phyloP scores from a whole-genome alignment of 768 basidiomycete genomes.

The Naganishia vaughanmartiniae region DNA sequence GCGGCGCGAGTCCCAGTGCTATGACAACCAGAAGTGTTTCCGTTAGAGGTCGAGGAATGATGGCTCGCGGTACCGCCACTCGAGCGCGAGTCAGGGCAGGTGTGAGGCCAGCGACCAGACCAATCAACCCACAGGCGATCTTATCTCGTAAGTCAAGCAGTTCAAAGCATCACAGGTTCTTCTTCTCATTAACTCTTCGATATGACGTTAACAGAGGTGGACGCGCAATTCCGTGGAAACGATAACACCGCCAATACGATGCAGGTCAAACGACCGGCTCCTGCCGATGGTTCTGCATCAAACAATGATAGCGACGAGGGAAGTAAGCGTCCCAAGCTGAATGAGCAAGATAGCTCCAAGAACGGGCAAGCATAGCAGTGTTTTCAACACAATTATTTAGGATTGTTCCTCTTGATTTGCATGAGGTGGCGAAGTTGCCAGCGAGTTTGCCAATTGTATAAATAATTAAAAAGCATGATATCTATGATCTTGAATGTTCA shows the following conservation, averaged over 20 bases:
- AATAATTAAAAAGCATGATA: neutral
- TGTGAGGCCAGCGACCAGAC: neutral
- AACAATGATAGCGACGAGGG: conserved; percentile 1
- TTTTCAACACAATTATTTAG: neutral
- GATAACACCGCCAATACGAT: conserved; percentile 2
- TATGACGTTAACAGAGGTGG: neutral
- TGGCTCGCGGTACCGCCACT: conserved; percentile 3
- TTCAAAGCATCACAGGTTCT: neutral
- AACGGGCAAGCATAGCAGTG: conserved; percentile 4
- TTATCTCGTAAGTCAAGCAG: conserved; percentile 1
- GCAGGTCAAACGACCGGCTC: conserved; percentile 19
- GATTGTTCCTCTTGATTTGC: conserved; percentile 1
- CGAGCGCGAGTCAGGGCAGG: conserved; percentile 13
- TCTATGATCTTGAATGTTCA: neutral
- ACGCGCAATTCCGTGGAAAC: conserved; percentile 19
- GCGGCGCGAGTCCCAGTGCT: neutral
- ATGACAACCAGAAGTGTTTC: neutral
- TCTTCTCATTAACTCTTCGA: neutral
- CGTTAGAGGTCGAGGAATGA: conserved; percentile 12
- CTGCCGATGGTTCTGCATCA: neutral
- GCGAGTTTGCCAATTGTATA: neutral
- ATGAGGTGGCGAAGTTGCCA: neutral
- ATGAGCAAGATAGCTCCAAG: conserved; percentile 5
- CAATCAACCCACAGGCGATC: conserved; percentile 7
- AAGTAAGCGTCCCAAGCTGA: conserved; percentile 19